These are phyloP conservation scores for Amborella trichopoda DNA, from an alignment of 164 flowering plant genomes.

Conservation along the genomic window DNA sequence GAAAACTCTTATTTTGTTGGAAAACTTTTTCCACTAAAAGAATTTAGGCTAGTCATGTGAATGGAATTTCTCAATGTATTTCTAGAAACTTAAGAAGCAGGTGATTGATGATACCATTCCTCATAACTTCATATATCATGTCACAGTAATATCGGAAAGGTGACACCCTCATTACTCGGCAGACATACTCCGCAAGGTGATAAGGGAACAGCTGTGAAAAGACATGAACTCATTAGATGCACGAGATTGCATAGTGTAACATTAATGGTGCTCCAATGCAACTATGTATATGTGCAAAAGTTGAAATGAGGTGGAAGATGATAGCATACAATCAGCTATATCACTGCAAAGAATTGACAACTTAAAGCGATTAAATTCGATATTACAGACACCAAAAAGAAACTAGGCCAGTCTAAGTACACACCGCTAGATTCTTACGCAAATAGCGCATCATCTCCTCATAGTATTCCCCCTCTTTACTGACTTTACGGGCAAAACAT, in stretches of 20 bases:
- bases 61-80: too few species aligned
- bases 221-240: neutral
- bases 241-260: neutral
- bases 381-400: too few species aligned
- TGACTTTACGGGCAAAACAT: constrained; percentile 88
- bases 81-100: too few species aligned
- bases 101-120: constrained; percentile 64
- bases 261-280: too few species aligned
- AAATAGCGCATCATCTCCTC: constrained; percentile 98
- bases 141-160: constrained; percentile 99
- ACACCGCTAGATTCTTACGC: constrained; percentile 84
- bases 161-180: constrained; percentile 95
- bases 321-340: too few species aligned
- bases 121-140: constrained; percentile 97
- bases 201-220: constrained; percentile 89
- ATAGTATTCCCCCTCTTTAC: constrained; percentile 90
- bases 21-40: too few species aligned
- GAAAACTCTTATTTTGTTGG: too few species aligned
- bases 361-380: too few species aligned
- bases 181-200: constrained; percentile 94
- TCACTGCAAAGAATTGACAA: too few species aligned
- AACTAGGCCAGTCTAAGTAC: constrained; percentile 11
- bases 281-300: too few species aligned
- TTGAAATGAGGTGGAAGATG: too few species aligned
- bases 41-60: too few species aligned